Evolutionary conservation across 1,284 basidiomycete species (phyloP), one percentile per base, ranked within the genome.

Genomic region (Trametes polyzona): DNA sequence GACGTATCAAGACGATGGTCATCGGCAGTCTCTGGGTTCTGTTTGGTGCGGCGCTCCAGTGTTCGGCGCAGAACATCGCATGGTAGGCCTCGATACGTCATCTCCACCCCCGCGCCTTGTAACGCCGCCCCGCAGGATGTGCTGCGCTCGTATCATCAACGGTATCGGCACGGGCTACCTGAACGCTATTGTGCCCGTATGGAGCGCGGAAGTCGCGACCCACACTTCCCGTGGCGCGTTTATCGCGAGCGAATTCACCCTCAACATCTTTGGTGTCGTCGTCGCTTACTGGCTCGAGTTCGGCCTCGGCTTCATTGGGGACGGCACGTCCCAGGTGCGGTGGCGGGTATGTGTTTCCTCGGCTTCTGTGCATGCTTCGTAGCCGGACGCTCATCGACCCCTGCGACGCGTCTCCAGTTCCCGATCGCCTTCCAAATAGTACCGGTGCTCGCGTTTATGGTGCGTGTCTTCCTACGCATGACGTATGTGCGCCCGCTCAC

Each of bases 201-300:
- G 80, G 77, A 78, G 73, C 61, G 78, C 74, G 17, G 78, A 80
- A 60, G 78, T 79, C 1, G 77, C 78, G 1, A 75, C 75, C 24
- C 77, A 79, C 53, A 79, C 77, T 8, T 76, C 76, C 41, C 65
- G 78, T 58, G 79, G 77, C 4, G 72, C 72, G 5, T 73, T 73
- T 57, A 73, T 74, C 40, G 73, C 73, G 4, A 69, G 67, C 63
- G 72, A 74, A 47, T 74, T 74, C 63, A 75, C 72, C 11, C 64
- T 73, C 47, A 82, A 82, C 57, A 82, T 81, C 55, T 78, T 82
- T 44, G 81, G 81, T 32, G 80, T 83, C 27, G 80, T 80, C 23
- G 73, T 82, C 40, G 81, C 81, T 7, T 83, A 82, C 59, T 83
- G 80, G 81, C 71, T 83, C 8, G 78, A 81, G 61, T 83, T 82